Conservation (phyloP, 352 stramenopile species). For the Thraustochytrium sp. region DNA sequence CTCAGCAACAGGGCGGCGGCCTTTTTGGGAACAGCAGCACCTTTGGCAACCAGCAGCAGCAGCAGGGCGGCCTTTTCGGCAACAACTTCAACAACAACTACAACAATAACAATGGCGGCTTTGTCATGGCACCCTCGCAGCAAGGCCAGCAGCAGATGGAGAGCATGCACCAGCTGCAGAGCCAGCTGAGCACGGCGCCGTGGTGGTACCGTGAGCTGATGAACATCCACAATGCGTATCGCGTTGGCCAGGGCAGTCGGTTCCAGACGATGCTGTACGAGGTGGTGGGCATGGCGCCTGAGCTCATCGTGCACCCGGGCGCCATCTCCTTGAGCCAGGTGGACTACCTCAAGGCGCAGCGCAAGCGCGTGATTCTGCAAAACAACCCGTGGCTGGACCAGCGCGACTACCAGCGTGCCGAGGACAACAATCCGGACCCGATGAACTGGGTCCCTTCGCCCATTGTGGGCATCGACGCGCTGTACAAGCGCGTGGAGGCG, state of each 20-base stretch:
- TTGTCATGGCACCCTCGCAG: background rate
- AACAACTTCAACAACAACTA: too few species aligned
- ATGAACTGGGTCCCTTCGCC: conserved; percentile 29
- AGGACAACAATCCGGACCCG: conserved; percentile 34
- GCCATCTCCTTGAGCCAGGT: background rate
- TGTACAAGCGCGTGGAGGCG: conserved; percentile 5
- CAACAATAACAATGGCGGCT: conserved; percentile 8
- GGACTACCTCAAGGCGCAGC: conserved; percentile 29
- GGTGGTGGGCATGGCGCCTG: conserved; percentile 20
- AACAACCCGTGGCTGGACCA: conserved; percentile 37
- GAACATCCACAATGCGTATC: conserved; percentile 5
- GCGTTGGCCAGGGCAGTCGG: background rate
- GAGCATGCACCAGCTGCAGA: background rate
- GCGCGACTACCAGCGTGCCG: conserved; percentile 23
- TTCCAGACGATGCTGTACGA: conserved; percentile 43
- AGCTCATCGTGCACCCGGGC: conserved; percentile 2
- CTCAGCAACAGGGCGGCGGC: background rate
- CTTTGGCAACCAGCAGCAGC: background rate
- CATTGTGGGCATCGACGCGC: conserved; percentile 10
- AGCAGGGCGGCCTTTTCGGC: background rate
- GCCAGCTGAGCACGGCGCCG: background rate
- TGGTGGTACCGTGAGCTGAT: conserved; percentile 35
- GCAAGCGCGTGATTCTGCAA: conserved; percentile 31
- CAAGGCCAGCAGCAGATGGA: conserved; percentile 6
- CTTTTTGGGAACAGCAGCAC: background rate